phyloP scores from a whole-genome alignment of 78 protist genomes.

The Dictyostelium citrinum region DNA sequence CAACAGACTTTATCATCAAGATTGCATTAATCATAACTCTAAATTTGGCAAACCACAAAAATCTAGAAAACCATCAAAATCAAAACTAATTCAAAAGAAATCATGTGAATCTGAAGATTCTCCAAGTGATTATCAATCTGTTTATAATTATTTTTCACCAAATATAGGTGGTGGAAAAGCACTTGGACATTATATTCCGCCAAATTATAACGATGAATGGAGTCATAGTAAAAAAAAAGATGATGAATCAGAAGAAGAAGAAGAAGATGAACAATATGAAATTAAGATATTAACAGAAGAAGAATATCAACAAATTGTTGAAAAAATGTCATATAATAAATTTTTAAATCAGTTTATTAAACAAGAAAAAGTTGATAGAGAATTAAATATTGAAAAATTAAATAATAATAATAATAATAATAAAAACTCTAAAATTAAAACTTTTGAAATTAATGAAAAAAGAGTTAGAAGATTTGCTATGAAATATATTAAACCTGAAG shows the following conservation, averaged over 20 bases:
- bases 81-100: not conserved
- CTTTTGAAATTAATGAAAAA: constrained; percentile 6
- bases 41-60: not conserved
- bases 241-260: not conserved
- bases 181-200: too few relatives aligned
- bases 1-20: not conserved
- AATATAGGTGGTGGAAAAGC: too few relatives aligned
- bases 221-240: not conserved
- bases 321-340: not conserved
- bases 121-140: not conserved
- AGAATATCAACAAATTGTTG: not conserved
- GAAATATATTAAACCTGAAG: constrained; percentile 1
- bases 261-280: not conserved
- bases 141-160: too few relatives aligned
- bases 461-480: not conserved
- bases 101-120: not conserved
- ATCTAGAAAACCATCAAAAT: not conserved
- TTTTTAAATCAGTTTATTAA: not conserved
- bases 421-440: not conserved
- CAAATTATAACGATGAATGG: too few relatives aligned
- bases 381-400: not conserved
- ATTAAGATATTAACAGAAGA: not conserved
- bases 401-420: not conserved
- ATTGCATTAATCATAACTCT: not conserved
- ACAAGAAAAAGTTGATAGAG: not conserved